phyloP scores from a whole-genome alignment of 805 yeast genomes.

The Saturnispora ahearnii region DNA sequence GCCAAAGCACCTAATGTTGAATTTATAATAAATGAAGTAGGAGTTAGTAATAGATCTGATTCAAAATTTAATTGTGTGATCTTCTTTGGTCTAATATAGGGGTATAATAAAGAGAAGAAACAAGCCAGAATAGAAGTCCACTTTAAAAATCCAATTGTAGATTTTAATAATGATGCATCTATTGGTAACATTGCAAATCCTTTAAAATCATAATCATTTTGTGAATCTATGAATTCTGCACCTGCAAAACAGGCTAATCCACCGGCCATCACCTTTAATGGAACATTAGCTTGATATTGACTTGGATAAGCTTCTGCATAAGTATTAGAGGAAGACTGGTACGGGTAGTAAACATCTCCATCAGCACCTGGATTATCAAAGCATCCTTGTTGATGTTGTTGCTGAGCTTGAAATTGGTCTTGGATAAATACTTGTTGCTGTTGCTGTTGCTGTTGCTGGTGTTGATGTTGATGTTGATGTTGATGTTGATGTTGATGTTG shows the following conservation, averaged over 20 bases:
- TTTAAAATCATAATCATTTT: conserved; percentile 12
- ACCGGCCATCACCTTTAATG: conserved; percentile 22
- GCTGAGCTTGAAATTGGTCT: neutral
- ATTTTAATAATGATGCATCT: neutral
- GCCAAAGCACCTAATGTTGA: neutral
- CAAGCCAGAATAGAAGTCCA: neutral
- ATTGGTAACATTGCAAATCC: conserved; percentile 8
- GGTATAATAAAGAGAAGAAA: neutral
- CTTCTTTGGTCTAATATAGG: conserved; percentile 5
- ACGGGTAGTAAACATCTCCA: neutral
- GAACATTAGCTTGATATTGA: neutral
- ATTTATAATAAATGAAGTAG: neutral
- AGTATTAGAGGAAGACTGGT: neutral
- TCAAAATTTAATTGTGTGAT: neutral
- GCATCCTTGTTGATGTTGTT: neutral
- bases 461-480: neutral
- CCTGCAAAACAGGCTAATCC: conserved; percentile 30
- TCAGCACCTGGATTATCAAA: neutral
- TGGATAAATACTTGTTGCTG: conserved; percentile 4
- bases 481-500: too few relatives aligned
- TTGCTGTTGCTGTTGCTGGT: conserved; percentile 11
- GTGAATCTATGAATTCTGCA: conserved; percentile 16
- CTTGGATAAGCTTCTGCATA: conserved; percentile 1
- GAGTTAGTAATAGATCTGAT: neutral
- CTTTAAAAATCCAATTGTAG: neutral